A percentile compares a stretch with the other conserved stretches of the same genome.
Evolutionary conservation across 78 protist genomes (phyloP).

Genomic region (Pigoraptor vietnamica): DNA sequence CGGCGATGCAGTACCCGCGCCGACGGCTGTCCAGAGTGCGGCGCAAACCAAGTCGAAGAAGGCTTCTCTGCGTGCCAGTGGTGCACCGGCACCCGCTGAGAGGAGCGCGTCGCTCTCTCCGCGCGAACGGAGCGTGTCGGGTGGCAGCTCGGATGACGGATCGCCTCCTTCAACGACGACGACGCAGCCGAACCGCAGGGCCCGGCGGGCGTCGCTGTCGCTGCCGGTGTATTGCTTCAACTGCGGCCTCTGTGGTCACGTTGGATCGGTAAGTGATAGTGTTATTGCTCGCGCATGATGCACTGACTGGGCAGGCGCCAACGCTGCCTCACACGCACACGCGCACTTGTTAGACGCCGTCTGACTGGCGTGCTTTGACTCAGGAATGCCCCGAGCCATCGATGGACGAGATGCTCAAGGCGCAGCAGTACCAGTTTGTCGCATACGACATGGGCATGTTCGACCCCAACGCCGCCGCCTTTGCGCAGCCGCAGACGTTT

Average conservation of each 20-base stretch:
- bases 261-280: neutral
- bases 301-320: too few species aligned
- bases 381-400: neutral
- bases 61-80: too few species aligned
- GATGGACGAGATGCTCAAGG: neutral
- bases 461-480: neutral
- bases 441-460: neutral
- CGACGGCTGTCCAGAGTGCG: too few species aligned
- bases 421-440: neutral
- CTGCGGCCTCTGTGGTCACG: neutral
- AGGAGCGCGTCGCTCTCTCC: neutral
- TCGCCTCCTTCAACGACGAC: too few species aligned
- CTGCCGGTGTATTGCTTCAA: neutral
- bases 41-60: too few species aligned
- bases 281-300: neutral
- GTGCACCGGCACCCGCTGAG: too few species aligned
- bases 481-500: too few species aligned
- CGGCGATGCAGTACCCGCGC: too few species aligned
- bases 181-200: neutral
- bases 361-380: too few species aligned
- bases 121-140: neutral
- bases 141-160: neutral
- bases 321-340: too few species aligned
- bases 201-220: neutral
- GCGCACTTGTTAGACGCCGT: too few species aligned